Evolutionary conservation across 768 basidiomycete species (phyloP).

Genomic region (Tylopilus sp.): DNA sequence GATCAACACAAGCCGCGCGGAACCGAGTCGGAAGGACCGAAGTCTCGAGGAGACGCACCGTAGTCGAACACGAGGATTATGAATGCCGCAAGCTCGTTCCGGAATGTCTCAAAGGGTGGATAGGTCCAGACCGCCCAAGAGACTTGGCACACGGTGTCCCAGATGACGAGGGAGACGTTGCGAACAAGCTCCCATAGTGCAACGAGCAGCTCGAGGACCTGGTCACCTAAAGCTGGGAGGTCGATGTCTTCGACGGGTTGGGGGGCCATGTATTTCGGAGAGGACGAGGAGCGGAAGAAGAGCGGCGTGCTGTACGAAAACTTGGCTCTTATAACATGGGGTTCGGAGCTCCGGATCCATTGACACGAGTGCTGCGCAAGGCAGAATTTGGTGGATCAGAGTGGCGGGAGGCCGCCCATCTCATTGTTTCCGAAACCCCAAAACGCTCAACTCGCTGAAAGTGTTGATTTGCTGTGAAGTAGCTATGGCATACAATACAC

Average conservation of each 20-base stretch:
- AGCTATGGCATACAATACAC: too few species aligned
- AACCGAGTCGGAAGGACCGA: background rate
- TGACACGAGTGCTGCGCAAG: too few species aligned
- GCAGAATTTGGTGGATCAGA: too few species aligned
- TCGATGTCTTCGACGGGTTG: constrained; percentile 18
- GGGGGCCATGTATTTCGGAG: constrained; percentile 13
- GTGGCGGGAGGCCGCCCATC: too few species aligned
- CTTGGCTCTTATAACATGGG: background rate
- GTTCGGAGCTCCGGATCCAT: too few species aligned
- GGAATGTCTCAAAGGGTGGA: constrained; percentile 24
- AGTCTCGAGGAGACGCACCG: constrained; percentile 7
- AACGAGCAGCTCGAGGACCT: constrained; percentile 14
- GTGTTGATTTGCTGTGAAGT: too few species aligned
- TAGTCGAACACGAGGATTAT: constrained; percentile 12
- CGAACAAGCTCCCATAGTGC: constrained; percentile 12
- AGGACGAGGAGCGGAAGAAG: background rate
- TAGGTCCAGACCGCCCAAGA: constrained; percentile 18
- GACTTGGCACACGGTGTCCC: constrained; percentile 7
- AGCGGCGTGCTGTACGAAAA: background rate
- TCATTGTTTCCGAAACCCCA: too few species aligned
- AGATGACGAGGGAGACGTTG: constrained; percentile 8
- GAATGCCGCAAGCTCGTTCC: constrained; percentile 10
- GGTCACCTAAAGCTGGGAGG: constrained; percentile 11
- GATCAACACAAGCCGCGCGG: too few species aligned
- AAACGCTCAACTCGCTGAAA: too few species aligned